Evolutionary conservation across 345 rosid species (phyloP).

Genomic region (Jatropha curcas): DNA sequence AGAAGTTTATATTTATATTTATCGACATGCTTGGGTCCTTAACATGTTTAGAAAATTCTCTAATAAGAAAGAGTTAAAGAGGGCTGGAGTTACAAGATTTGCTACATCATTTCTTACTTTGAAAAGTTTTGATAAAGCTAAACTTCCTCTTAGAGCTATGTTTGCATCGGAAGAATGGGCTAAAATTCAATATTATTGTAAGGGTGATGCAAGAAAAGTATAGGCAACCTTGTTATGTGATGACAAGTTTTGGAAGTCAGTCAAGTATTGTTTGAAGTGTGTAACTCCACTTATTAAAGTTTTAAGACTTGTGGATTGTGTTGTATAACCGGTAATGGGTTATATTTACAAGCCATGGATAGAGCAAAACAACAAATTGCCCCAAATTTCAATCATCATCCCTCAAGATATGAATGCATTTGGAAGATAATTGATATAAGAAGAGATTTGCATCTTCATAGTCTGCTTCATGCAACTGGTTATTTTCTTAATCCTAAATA

Average conservation of each 20-base stretch:
- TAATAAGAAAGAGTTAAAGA: not conserved
- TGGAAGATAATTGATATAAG: constrained; percentile 1
- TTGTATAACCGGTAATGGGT: not conserved
- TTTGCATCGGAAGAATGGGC: constrained; percentile 6
- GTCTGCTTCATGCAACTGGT: not conserved
- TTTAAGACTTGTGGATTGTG: not conserved
- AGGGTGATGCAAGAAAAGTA: not conserved
- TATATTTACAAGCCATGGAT: not conserved
- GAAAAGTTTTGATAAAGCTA: constrained; percentile 3
- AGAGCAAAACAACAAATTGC: constrained; percentile 2
- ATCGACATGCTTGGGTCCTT: constrained; percentile 3
- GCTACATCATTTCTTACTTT: constrained; percentile 8
- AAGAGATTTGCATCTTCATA: constrained; percentile 8
- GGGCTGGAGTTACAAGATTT: not conserved
- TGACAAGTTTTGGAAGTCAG: not conserved
- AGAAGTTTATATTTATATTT: not conserved
- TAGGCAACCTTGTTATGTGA: not conserved
- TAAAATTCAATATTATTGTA: not conserved
- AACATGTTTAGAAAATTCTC: not conserved
- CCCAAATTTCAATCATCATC: not conserved
- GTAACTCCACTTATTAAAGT: constrained; percentile 8
- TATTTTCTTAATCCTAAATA: constrained; percentile 7
- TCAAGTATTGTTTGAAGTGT: constrained; percentile 10
- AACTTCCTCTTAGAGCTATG: constrained; percentile 2
- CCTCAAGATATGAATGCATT: not conserved